A percentile compares a stretch with the other conserved stretches of the same genome.
These are phyloP conservation scores for Elongisporangium undulatum DNA, from an alignment of 352 stramenopile species.

Conservation along the genomic window DNA sequence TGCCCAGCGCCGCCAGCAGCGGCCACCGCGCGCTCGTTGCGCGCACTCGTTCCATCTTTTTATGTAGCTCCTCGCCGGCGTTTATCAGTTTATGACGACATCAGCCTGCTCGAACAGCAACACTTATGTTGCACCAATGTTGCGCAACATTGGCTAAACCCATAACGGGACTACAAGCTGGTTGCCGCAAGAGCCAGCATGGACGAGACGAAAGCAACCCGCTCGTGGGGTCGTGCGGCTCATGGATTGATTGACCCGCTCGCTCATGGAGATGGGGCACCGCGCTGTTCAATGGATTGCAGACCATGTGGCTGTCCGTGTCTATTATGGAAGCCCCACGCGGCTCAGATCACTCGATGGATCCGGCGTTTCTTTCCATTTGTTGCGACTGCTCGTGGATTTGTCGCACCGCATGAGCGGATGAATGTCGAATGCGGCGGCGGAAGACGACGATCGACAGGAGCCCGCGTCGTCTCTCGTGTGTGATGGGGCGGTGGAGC, in stretches of 20 bases:
- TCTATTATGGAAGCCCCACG: neutral
- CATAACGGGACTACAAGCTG: too few relatives aligned
- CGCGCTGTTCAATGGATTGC: neutral
- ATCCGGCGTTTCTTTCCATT: neutral
- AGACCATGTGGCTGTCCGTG: neutral
- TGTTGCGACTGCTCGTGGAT: neutral
- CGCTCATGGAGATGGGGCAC: neutral
- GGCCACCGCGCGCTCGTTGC: neutral
- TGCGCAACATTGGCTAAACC: neutral
- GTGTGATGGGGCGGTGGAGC: conserved; percentile 3
- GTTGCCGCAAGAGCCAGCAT: too few relatives aligned
- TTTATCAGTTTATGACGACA: neutral
- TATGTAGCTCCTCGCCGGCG: neutral
- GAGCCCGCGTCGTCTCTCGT: conserved; percentile 3
- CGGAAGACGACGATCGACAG: conserved; percentile 12
- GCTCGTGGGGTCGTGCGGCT: neutral
- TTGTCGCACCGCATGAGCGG: neutral
- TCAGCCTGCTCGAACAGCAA: neutral
- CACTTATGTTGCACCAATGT: neutral
- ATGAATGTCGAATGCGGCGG: conserved; percentile 9
- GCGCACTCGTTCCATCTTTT: neutral
- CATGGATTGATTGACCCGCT: too few relatives aligned
- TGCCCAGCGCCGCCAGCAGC: neutral
- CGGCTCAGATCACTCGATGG: neutral
- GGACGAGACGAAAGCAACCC: too few relatives aligned